Evolutionary conservation across 2,329 filamentous ascomycete genomes (phyloP).

Genomic region (Eurotiales sp.): DNA sequence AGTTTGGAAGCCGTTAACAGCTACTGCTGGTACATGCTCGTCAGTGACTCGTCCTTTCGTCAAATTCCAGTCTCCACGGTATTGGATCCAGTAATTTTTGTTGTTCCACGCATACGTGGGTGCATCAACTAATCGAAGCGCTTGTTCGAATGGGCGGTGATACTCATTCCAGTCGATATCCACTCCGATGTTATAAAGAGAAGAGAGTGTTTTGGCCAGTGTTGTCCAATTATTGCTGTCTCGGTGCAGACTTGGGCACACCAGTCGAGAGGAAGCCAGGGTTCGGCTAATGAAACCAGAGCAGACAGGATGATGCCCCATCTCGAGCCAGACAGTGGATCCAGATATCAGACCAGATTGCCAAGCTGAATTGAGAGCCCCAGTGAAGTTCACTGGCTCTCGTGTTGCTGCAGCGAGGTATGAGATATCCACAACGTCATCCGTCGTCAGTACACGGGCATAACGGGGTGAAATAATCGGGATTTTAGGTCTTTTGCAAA

Average conservation of each 20-base stretch:
- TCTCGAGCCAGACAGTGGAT: conserved; percentile 35
- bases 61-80: background rate
- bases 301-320: conserved; percentile 48
- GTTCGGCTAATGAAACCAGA: background rate
- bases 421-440: conserved; percentile 40
- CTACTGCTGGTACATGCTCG: background rate
- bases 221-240: conserved; percentile 1
- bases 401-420: conserved; percentile 65
- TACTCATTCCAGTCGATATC: conserved; percentile 65
- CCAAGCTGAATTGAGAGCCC: conserved; percentile 4
- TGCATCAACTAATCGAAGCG: conserved; percentile 19
- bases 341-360: background rate
- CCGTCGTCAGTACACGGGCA: conserved; percentile 33
- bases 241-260: background rate
- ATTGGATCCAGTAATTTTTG: conserved; percentile 26
- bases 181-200: background rate
- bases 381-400: conserved; percentile 59
- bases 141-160: conserved; percentile 51
- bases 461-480: conserved; percentile 46
- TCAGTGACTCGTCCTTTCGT: background rate
- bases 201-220: background rate
- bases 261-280: background rate
- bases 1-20: background rate
- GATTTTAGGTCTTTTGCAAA: conserved; percentile 35
- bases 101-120: conserved; percentile 24